Evolutionary conservation across 2,329 filamentous ascomycete genomes (phyloP).

Genomic region (Torrubiella hemipterigena): DNA sequence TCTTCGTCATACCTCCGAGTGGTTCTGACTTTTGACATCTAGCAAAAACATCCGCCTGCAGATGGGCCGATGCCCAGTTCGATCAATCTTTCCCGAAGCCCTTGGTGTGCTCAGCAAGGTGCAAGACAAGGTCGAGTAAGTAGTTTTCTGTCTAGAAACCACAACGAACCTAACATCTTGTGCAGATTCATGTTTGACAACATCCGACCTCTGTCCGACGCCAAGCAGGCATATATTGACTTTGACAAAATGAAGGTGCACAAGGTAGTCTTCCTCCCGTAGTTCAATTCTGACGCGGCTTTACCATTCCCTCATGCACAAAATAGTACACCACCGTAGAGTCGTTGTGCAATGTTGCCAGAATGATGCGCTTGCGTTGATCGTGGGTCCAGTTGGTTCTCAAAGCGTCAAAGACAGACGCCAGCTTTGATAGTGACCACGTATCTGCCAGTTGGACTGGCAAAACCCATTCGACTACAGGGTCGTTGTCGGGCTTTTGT

Average conservation of each 20-base stretch:
- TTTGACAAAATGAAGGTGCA: slow-evolving; percentile 64
- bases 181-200: slow-evolving; percentile 65
- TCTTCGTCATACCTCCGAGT: neutral
- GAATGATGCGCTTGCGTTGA: slow-evolving; percentile 55
- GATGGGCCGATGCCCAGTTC: slow-evolving; percentile 67
- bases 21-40: slow-evolving; percentile 12
- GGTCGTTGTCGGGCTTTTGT: slow-evolving; percentile 30
- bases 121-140: slow-evolving; percentile 54
- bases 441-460: slow-evolving; percentile 62
- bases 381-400: slow-evolving; percentile 22
- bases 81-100: slow-evolving; percentile 56
- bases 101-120: slow-evolving; percentile 53
- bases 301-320: slow-evolving; percentile 77
- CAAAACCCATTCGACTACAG: slow-evolving; percentile 65
- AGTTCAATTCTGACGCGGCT: slow-evolving; percentile 71
- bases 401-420: slow-evolving; percentile 57
- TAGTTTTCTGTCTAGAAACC: slow-evolving; percentile 5
- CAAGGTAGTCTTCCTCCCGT: slow-evolving; percentile 58
- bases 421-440: slow-evolving; percentile 56
- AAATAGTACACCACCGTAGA: slow-evolving; percentile 79
- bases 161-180: slow-evolving; percentile 3
- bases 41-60: slow-evolving; percentile 62
- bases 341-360: slow-evolving; percentile 66
- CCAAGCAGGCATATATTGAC: slow-evolving; percentile 55
- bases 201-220: slow-evolving; percentile 57